Evolutionary conservation across 2,329 filamentous ascomycete species (phyloP).

Genomic region (Botryotinia globosa): DNA sequence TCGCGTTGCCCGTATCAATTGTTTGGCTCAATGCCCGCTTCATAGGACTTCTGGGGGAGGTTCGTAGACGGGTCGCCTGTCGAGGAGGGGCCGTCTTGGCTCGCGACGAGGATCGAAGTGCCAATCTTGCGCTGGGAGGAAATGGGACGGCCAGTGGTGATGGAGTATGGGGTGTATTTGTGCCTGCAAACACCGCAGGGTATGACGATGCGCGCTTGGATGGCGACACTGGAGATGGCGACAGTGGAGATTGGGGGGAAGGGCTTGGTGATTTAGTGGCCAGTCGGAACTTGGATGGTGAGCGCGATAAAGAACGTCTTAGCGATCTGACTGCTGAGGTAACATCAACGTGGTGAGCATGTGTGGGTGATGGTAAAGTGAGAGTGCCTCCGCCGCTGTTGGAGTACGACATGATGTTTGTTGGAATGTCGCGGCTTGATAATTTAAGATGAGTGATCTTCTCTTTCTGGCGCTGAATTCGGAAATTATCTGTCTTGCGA

Average conservation of each 20-base stretch:
- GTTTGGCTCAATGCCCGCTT: slow-evolving; percentile 69
- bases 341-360: slow-evolving; percentile 77
- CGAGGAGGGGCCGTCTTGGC: slow-evolving; percentile 56
- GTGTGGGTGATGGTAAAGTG: slow-evolving; percentile 82
- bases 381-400: slow-evolving; percentile 69
- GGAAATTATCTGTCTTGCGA: slow-evolving; percentile 20
- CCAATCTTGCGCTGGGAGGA: slow-evolving; percentile 64
- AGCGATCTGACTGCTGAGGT: slow-evolving; percentile 79
- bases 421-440: slow-evolving; percentile 30
- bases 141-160: slow-evolving; percentile 63
- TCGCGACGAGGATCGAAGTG: slow-evolving; percentile 60
- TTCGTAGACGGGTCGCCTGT: slow-evolving; percentile 59
- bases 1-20: slow-evolving; percentile 67
- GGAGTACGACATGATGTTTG: slow-evolving; percentile 53
- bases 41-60: slow-evolving; percentile 76
- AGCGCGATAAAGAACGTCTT: slow-evolving; percentile 83
- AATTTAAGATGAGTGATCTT: slow-evolving; percentile 17
- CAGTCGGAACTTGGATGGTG: slow-evolving; percentile 85
- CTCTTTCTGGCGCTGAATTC: slow-evolving; percentile 2
- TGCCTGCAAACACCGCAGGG: slow-evolving; percentile 44
- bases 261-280: slow-evolving; percentile 44
- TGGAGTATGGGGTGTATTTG: slow-evolving; percentile 42
- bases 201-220: slow-evolving; percentile 47
- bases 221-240: slow-evolving; percentile 55
- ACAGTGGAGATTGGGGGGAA: slow-evolving; percentile 56